Evolutionary conservation across 768 basidiomycete species (phyloP).

Genomic region (Amanita pallidorosea): DNA sequence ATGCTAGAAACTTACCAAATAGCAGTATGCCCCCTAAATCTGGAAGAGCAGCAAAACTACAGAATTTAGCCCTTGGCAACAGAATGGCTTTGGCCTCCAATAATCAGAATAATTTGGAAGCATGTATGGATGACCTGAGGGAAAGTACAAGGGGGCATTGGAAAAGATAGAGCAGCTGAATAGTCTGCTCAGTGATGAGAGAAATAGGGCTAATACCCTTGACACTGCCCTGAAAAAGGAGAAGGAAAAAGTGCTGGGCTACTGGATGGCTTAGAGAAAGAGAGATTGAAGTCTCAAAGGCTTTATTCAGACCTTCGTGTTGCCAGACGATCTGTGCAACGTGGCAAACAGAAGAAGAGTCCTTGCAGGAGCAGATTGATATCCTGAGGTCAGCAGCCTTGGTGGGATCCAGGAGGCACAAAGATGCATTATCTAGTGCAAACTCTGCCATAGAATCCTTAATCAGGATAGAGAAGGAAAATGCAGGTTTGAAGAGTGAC

Average conservation of each 20-base stretch:
- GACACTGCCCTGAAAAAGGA: background rate
- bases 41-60: background rate
- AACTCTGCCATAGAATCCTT: background rate
- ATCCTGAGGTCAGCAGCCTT: background rate
- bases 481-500: background rate
- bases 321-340: background rate
- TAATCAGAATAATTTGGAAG: background rate
- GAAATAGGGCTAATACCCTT: background rate
- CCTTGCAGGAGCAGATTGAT: background rate
- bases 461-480: background rate
- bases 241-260: background rate
- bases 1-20: background rate
- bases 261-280: background rate
- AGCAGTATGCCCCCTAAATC: background rate
- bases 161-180: background rate
- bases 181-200: background rate
- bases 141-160: background rate
- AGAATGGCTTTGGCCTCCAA: background rate
- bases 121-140: background rate
- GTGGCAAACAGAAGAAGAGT: background rate
- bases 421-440: background rate
- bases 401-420: background rate
- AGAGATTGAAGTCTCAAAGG: background rate
- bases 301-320: background rate
- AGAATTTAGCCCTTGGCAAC: background rate